These are phyloP conservation scores for Populus hybrid DNA, from an alignment of 441 rosid genomes.

Conservation along the genomic window DNA sequence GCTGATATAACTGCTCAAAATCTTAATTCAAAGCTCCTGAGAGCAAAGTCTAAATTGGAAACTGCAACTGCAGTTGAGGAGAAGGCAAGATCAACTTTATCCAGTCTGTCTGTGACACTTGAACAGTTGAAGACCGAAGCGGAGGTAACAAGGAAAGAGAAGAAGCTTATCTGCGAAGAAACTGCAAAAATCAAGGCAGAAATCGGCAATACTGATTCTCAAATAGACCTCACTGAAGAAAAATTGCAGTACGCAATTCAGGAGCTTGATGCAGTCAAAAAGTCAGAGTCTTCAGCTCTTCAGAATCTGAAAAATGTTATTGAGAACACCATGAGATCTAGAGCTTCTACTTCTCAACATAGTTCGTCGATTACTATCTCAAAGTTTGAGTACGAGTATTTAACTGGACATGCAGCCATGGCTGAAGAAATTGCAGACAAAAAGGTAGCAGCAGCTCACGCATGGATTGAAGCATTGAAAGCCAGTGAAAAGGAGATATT, in stretches of 20 bases:
- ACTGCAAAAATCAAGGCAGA: conserved; percentile 41
- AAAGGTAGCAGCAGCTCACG: conserved; percentile 81
- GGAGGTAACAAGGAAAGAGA: conserved; percentile 59
- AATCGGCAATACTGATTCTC: conserved; percentile 44
- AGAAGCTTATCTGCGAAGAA: conserved; percentile 43
- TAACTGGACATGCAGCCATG: conserved; percentile 52
- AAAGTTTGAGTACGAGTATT: conserved; percentile 75
- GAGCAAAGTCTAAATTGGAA: conserved; percentile 61
- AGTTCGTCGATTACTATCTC: conserved; percentile 58
- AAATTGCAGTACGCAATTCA: conserved; percentile 46
- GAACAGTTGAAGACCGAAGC: conserved; percentile 56
- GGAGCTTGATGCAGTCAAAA: conserved; percentile 59
- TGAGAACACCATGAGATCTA: conserved; percentile 39
- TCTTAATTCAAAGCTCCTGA: conserved; percentile 69
- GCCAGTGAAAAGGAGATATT: conserved; percentile 64
- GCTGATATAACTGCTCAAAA: conserved; percentile 43
- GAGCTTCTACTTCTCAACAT: conserved; percentile 46
- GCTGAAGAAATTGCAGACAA: conserved; percentile 75
- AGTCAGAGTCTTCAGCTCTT: conserved; percentile 54
- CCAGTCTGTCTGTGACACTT: conserved; percentile 49
- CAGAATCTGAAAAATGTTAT: conserved; percentile 43
- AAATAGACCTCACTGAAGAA: conserved; percentile 50
- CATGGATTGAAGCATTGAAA: conserved; percentile 81
- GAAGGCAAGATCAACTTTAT: conserved; percentile 46
- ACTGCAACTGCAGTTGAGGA: conserved; percentile 45